These are phyloP conservation scores for Casuarina equisetifolia DNA, from an alignment of 306 rosid genomes.

Conservation along the genomic window DNA sequence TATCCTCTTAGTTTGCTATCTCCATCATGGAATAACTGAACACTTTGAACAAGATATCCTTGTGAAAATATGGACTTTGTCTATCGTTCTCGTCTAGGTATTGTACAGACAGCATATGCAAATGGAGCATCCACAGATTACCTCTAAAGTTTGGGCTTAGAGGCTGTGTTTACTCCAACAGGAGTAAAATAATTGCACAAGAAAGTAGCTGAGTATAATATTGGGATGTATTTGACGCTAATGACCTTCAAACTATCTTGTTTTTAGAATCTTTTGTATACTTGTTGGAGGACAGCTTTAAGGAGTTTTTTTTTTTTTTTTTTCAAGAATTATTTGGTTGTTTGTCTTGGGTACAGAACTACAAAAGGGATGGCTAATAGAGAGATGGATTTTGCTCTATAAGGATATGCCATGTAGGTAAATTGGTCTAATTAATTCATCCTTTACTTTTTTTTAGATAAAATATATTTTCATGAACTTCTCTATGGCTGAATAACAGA, in stretches of 20 bases:
- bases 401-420: conserved; percentile 89
- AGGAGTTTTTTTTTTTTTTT: conserved; percentile 38
- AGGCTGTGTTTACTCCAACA: conserved; percentile 78
- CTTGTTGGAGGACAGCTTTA: conserved; percentile 51
- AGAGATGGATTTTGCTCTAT: conserved; percentile 78
- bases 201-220: conserved; percentile 73
- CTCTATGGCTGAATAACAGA: too few relatives aligned
- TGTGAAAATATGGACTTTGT: conserved; percentile 22
- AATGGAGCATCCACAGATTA: conserved; percentile 88
- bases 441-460: too few relatives aligned
- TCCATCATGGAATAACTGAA: conserved; percentile 71
- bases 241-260: conserved; percentile 88
- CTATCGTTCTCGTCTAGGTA: conserved; percentile 57
- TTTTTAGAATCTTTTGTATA: conserved; percentile 62
- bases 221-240: conserved; percentile 97
- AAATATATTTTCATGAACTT: too few relatives aligned
- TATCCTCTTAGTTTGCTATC: conserved; percentile 75
- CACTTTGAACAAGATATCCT: conserved; percentile 50
- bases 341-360: conserved; percentile 58
- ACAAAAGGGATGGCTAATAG: conserved; percentile 73
- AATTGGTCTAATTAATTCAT: too few relatives aligned
- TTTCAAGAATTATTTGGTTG: conserved; percentile 24
- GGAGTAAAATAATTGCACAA: conserved; percentile 89
- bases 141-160: conserved; percentile 69
- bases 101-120: conserved; percentile 95